Evolutionary conservation across 1,284 basidiomycete genomes (phyloP), one percentile per base, ranked within the genome.

Genomic region (Cryptococcus depauperatus): DNA sequence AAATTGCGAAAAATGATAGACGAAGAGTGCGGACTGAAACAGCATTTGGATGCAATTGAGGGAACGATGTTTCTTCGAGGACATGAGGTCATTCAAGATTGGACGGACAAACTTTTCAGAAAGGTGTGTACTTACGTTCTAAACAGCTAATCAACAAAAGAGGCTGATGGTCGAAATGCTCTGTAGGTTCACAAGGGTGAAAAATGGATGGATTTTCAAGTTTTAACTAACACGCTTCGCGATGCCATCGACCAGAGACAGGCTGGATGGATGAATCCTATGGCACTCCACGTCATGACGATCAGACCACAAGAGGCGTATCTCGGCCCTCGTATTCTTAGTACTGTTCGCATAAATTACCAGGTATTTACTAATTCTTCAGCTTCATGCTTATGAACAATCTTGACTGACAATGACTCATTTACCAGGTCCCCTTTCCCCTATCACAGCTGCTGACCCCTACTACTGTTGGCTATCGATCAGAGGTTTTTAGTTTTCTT

Each of bases 131-230:
- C 19, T n/a, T 7, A 22, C 30, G 18, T 10, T 25, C 14, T 43
- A 34, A 13, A 32, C 22, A 16, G 5, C 13, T 9, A 25, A 35
- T 9, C 13, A 11, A n/a, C n/a, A n/a, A n/a, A 21, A 22, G 19
- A 21, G 16, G 13, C 16, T 18, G 7, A 25, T 13, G 11, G 37
- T 19, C 41, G 34, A 35, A 19, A 22, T 21, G 5, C 19, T 21
- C 16, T 16, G 9, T 51, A 88, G 85, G 85, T 87, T 76, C 81
- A 85, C 50, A 70, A 70, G 7, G 72, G 75, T 35, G 79, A 82
- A 56, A 65, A 74, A 14, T 91, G 87, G 88, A 75, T 73, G 29
- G 86, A 90, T 64, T 87, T 85, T 62, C 86, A 90, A 66, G 82
- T 84, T 58, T 70, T 91, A 35, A 89, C 89, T 54, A 81, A 79